Percentiles rank a stretch among this genome's conserved stretches.
These are phyloP conservation scores for Sungouiozyma intestinalis DNA, from an alignment of 805 yeast species.

Conservation along the genomic window DNA sequence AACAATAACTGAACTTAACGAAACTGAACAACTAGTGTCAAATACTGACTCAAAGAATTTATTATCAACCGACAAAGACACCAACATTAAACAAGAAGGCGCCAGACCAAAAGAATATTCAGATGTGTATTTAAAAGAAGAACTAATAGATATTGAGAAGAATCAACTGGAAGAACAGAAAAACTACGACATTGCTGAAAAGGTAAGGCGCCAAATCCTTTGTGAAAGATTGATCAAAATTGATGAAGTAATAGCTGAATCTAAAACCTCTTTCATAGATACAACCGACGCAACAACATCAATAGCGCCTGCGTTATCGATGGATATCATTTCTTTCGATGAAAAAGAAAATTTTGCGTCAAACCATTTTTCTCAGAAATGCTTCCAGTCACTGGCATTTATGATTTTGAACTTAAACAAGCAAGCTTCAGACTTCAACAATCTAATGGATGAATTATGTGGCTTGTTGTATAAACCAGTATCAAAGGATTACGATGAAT, in stretches of 20 bases:
- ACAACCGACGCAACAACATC: background rate
- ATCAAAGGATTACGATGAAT: constrained; percentile 11
- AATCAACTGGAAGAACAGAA: constrained; percentile 40
- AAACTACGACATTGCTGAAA: constrained; percentile 53
- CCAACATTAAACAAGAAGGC: background rate
- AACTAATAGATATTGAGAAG: constrained; percentile 17
- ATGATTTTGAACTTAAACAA: constrained; percentile 13
- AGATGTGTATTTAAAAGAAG: constrained; percentile 19
- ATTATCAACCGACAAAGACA: background rate
- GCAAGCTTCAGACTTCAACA: constrained; percentile 21
- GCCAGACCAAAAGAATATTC: constrained; percentile 8
- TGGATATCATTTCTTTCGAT: constrained; percentile 9
- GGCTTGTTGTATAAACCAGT: constrained; percentile 21
- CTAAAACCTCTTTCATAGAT: constrained; percentile 12
- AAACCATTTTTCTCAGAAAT: constrained; percentile 12
- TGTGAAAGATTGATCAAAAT: constrained; percentile 29
- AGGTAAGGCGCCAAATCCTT: constrained; percentile 42
- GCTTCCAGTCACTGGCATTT: constrained; percentile 13
- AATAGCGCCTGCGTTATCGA: background rate
- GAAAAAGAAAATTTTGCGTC: constrained; percentile 13
- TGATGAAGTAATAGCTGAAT: constrained; percentile 16
- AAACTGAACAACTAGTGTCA: constrained; percentile 8
- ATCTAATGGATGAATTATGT: constrained; percentile 9
- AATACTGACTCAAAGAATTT: no score
- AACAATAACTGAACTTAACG: background rate